phyloP scores from a whole-genome alignment of 345 rosid species.

The Trapa bicornis region DNA sequence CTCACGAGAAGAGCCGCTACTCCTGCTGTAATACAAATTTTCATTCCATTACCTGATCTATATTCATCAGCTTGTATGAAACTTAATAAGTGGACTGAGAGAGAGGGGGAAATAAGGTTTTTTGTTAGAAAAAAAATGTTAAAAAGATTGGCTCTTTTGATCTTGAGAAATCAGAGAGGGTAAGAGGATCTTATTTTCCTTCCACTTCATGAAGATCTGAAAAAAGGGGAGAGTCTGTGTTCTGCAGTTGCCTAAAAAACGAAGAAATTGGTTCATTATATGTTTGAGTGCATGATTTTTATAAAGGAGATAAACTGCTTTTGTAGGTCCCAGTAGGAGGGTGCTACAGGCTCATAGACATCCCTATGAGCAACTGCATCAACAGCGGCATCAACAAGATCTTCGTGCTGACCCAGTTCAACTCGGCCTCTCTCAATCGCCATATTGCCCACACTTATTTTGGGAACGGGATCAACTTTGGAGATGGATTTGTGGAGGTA shows the following conservation, averaged over 20 bases:
- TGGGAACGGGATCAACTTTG: constrained; percentile 86
- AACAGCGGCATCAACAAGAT: constrained; percentile 93
- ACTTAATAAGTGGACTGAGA: not conserved
- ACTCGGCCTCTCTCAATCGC: constrained; percentile 89
- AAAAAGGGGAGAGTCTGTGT: not conserved
- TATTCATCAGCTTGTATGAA: not conserved
- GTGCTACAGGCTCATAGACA: constrained; percentile 83
- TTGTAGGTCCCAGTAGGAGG: constrained; percentile 86
- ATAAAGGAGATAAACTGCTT: not conserved
- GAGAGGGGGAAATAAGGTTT: no score
- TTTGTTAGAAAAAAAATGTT: no score
- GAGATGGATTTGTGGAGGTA: constrained; percentile 98
- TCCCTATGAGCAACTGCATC: constrained; percentile 97
- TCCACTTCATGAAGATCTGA: not conserved
- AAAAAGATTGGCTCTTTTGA: no score
- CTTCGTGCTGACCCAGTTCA: constrained; percentile 85
- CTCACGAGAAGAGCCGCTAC: constrained; percentile 84
- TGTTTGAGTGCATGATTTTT: not conserved
- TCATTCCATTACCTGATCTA: not conserved
- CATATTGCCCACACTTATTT: constrained; percentile 80
- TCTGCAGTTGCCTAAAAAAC: not conserved
- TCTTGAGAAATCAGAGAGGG: no score
- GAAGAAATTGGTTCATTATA: not conserved
- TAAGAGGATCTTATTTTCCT: not conserved
- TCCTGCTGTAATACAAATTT: constrained; percentile 61